Base-by-base conservation (phyloP, 2,329 filamentous ascomycete genomes). In the Colletotrichum sp. region DNA sequence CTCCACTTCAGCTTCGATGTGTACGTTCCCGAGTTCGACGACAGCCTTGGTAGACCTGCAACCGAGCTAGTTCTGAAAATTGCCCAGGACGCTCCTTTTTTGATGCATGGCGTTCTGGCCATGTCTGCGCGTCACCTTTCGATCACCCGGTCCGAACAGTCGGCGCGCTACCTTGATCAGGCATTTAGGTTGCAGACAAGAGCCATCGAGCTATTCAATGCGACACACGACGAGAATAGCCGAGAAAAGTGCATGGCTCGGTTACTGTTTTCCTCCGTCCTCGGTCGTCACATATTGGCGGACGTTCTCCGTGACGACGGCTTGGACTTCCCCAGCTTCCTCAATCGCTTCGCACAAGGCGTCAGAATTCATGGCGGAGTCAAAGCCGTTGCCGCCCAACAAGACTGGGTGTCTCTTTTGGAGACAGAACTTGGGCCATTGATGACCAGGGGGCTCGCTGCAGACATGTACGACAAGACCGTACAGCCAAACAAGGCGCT, bases 1-100 rank as follows among this genome's bases (percentile, higher is more conserved):
- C 60, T 34, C 28, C 60, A 63, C 26, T 63, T 63, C 60, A 63
- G 60, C 60, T 63, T 63, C 26, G 60, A 34, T 16, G 60, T 34
- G 10, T 63, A 63, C 60, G 60, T 34, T 13, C 60, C 60, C 18
- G 60, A 63, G 16, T 63, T 63, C 10, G 60, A 63, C 21, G 60
- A 30, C 28, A 49, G 39, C 39, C 39, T 49, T n/a, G 39, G 39
- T 6, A 49, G 39, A n/a, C 39, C 39, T 5, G 39, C 39, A 5
- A 49, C 39, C 18, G 39, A 49, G 9, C 39, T 49, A n/a, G 39
- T n/a, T 6, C 39, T 49, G 9, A n/a, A 49, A 49, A 49, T 49
- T 49, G 39, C 39, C 39, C 39, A 49, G 10, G 5, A 4, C 9
- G 39, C 39, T n/a, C 39, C 39, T 49, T 49, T 49, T 8, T 10